Base-by-base conservation (phyloP, 495 filamentous ascomycete species). In the Bacidia rubella region DNA sequence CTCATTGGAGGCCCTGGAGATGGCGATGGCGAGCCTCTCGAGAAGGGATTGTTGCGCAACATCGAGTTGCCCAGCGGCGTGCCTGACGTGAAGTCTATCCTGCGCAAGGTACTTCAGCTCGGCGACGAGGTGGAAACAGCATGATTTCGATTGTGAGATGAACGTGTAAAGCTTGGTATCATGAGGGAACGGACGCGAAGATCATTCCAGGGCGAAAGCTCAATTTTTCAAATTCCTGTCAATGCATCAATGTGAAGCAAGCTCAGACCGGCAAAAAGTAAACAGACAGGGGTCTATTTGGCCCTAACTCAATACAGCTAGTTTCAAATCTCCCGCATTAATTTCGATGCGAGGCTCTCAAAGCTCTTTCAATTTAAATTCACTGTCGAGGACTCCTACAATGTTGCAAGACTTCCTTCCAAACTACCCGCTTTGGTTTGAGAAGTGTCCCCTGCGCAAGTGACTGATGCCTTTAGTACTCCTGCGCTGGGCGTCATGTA, bases 11-110 rank as follows among this genome's bases (percentile, higher is more conserved):
- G 71, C 21, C 71, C 76, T 38, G 80, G 74, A 27, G 83, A 82
- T 24, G 81, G 72, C 1, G 78, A 81, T 10, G 70, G 68, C 2
- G 86, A 80, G 53, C 69, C 80, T 66, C 72, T 77, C 38, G 62
- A 67, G 63, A 94, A 93, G 3, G 84, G 84, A 70, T 83, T 90
- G 62, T 80, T 85, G 57, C 87, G 83, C 76, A 79, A 76, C 54
- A 68, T 67, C 57, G 71, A 68, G 61, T 62, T 65, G 59, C 71
- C 73, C 27, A 71, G 21, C 42, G 56, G 48, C 43, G 53, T 42
- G 12, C 53, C 47, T 15, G 59, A 57, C 60, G 61, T 62, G 3
- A n/a, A n/a, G 17, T 38, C 38, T 2, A 5, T n/a, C n/a, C n/a
- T n/a, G 19, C 11, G 23, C n/a, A n/a, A n/a, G n/a, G n/a, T n/a